Conservation (phyloP, 148 eudicot genomes). For the Cornus controversa region DNA sequence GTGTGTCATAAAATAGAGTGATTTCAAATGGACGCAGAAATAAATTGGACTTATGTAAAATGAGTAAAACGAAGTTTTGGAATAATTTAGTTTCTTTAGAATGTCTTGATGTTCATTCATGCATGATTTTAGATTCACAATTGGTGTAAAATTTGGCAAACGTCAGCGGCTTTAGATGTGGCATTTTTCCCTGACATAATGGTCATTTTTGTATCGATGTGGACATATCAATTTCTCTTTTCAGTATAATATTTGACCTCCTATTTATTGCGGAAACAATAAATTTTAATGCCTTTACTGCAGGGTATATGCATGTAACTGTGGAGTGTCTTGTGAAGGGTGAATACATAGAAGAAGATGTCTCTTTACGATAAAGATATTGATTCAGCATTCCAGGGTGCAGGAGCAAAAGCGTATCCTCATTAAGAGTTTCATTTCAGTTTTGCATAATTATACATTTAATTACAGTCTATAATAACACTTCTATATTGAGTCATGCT, state of each 20-base stretch:
- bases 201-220: not conserved
- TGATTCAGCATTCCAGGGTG: constrained; percentile 37
- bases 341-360: constrained; percentile 24
- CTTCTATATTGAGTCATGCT: not conserved
- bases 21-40: constrained; percentile 2
- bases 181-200: not conserved
- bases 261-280: not conserved
- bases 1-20: not conserved
- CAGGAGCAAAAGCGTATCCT: constrained; percentile 50
- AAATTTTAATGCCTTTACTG: not conserved
- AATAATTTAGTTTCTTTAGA: not conserved
- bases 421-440: not conserved
- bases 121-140: not conserved
- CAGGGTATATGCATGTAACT: constrained; percentile 14
- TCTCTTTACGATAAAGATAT: constrained; percentile 29
- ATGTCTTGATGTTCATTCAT: not conserved
- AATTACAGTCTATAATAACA: not conserved
- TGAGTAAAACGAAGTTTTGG: not conserved
- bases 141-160: not conserved
- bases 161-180: constrained; percentile 1
- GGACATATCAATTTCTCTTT: not conserved
- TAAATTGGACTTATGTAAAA: not conserved
- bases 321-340: not conserved
- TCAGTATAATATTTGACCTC: not conserved
- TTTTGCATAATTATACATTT: not conserved